These are phyloP conservation scores for Aschersonia sp. DNA, from an alignment of 2,329 filamentous ascomycete genomes.

Conservation along the genomic window DNA sequence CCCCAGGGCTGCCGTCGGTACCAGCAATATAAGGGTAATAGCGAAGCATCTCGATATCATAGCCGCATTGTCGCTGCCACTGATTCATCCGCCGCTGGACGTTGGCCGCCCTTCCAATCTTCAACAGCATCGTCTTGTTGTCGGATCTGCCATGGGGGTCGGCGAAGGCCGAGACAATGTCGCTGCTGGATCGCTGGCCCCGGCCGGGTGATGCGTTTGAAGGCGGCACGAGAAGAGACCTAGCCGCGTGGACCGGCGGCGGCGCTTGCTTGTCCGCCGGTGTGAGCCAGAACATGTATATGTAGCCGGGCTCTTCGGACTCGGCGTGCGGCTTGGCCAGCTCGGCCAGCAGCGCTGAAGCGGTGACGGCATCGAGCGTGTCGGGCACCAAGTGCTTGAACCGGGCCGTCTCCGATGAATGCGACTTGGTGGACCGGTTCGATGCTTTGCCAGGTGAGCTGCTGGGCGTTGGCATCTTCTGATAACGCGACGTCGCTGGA, in stretches of 20 bases:
- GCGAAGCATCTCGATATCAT: slow-evolving; percentile 73
- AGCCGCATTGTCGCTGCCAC: slow-evolving; percentile 87
- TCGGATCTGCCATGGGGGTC: slow-evolving; percentile 11
- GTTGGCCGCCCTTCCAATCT: slow-evolving; percentile 59
- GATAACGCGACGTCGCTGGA: not conserved
- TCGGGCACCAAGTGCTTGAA: slow-evolving; percentile 48
- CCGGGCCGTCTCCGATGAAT: slow-evolving; percentile 14
- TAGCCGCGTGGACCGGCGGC: slow-evolving; percentile 42
- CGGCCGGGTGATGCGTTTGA: slow-evolving; percentile 16
- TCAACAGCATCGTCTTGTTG: slow-evolving; percentile 50
- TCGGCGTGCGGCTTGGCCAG: slow-evolving; percentile 53
- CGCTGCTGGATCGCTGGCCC: slow-evolving; percentile 32
- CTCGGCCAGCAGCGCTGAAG: slow-evolving; percentile 61
- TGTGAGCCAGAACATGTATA: slow-evolving; percentile 98
- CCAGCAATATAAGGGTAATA: slow-evolving; percentile 74
- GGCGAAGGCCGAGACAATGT: slow-evolving; percentile 38
- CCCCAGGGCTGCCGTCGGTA: slow-evolving; percentile 12
- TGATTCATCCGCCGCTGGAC: slow-evolving; percentile 84
- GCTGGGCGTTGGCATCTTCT: slow-evolving; percentile 4
- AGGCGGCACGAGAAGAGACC: slow-evolving; percentile 41
- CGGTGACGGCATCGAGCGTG: slow-evolving; percentile 49
- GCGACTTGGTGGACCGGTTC: slow-evolving; percentile 15
- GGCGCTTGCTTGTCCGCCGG: slow-evolving; percentile 38
- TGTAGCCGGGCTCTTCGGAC: slow-evolving; percentile 73
- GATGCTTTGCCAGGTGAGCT: slow-evolving; percentile 16